Evolutionary conservation across 208 protist species (phyloP), one percentile per base, ranked within the genome.

Genomic region (Leishmania tropica): DNA sequence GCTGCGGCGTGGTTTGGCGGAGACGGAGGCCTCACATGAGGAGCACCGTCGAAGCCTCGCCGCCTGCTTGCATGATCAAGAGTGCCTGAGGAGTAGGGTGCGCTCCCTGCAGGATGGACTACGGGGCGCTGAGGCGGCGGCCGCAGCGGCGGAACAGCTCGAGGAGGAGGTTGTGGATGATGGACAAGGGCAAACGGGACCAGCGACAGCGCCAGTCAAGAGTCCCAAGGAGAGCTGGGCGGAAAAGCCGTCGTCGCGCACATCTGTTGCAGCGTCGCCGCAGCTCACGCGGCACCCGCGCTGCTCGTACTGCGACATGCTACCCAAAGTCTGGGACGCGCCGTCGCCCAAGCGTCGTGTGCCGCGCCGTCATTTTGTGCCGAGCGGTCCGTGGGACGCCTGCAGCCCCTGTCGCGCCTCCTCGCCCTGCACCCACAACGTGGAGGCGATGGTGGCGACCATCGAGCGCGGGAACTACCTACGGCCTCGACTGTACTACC

Each of bases 401-500:
- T 45, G 77, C 76, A 67, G 81, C 67, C 62, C 77, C 48, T 67
- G 45, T 45, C 78, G 71, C 17, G 81, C 86, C 24, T 64, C 80
- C n/a, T 85, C 83, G 17, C 83, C 83, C 17, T 54, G 54, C 31
- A 80, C 90, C 19, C 94, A 97, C 64, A 84, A 97, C 86, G 84
- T 93, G 1, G 80, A 84, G 19, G 87, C 92, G n/a, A 85, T 97
- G 64, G 79, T 96, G 42, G 91, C 92, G 7, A 94, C 89, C 13
- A 85, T 95, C n/a, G 81, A 93, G 83, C 85, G 94, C n/a, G 81
- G 82, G 21, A 97, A 96, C 81, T 90, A 87, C 80, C 79, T 93
- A 51, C 88, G 88, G 47, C 94, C 94, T 40, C 88, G 92, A 7
- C 78, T 84, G 10, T 96, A 92, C 76, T 84, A 89, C 48, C 87